These are phyloP conservation scores for Eucalyptus curtisii DNA, from an alignment of 345 rosid genomes.

Conservation along the genomic window DNA sequence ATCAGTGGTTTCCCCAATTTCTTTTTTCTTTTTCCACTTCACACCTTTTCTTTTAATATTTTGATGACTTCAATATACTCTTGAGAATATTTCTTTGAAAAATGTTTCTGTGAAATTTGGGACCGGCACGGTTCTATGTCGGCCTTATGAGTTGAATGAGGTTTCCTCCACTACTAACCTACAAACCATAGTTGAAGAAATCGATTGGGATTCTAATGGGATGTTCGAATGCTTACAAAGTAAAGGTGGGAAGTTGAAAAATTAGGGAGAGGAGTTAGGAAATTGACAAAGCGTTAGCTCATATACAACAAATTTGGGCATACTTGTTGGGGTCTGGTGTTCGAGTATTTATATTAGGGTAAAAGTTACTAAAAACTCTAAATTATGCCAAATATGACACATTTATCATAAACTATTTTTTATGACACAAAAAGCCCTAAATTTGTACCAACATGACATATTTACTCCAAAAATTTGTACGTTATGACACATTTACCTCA, in stretches of 20 bases:
- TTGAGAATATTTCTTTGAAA: background rate
- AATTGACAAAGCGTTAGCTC: background rate
- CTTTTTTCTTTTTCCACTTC: background rate
- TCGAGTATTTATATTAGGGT: background rate
- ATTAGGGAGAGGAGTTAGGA: background rate
- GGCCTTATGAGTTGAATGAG: background rate
- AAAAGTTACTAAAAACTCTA: background rate
- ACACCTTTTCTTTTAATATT: background rate
- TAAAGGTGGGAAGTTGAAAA: background rate
- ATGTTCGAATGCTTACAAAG: background rate
- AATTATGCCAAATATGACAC: background rate
- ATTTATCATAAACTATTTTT: no score
- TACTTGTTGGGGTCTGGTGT: accelerated
- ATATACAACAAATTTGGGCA: background rate
- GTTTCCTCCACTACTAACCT: background rate
- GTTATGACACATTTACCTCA: accelerated
- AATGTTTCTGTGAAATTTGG: background rate
- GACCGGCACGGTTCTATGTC: accelerated
- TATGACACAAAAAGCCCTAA: background rate
- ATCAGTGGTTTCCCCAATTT: background rate
- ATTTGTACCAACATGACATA: accelerated
- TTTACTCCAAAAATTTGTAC: no score
- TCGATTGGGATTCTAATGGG: background rate
- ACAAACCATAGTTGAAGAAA: background rate
- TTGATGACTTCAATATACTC: background rate